Base-by-base conservation (phyloP, 2,329 filamentous ascomycete species). In the Apiospora koreana region DNA sequence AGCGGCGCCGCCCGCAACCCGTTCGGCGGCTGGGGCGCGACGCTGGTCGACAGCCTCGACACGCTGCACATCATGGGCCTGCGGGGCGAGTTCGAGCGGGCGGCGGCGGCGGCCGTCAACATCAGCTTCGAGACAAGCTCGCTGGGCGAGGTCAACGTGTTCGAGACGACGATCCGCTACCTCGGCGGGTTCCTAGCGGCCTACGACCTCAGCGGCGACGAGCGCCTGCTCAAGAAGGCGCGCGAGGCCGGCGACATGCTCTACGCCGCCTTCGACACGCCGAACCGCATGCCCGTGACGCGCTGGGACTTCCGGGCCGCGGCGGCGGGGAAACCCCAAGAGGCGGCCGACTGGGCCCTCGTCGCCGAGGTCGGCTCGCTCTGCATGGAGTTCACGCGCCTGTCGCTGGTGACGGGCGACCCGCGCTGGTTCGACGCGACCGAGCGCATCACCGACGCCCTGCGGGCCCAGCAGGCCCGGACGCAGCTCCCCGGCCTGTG, bases 11-110 rank as follows among this genome's bases (percentile, higher is more conserved):
- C 76, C 54, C 70, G 72, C 10, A 74, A 79, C 35, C 73, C 71
- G 4, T 77, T 79, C 45, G 78, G 77, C 5, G 77, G 77, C 45
- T 89, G 87, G 84, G 88, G 83, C 0, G 89, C 88, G 3, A 90
- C 88, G 0, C 77, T 91, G 65, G 85, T 91, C 31, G 89, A 92
- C 75, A 80, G 84, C 0, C 81, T 91, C 68, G 89, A 91, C 72
- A 89, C 88, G 0, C 83, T 91, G 2, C 87, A 85, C 82, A 90
- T 92, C 62, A 89, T 91, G 88, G 88, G 80, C 12, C 78, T 91
- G 64, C 79, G 83, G 42, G 80, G 85, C 1, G 89, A 91, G 45
- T 91, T 91, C 73, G 79, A 85, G 65, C 77, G 84, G 28, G 88
- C 89, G 5, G 84, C 86, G 1, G 79, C 80, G 35, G 87, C 85